Conservation (phyloP, 2,329 filamentous ascomycete genomes). For the Colletotrichum eleusines region DNA sequence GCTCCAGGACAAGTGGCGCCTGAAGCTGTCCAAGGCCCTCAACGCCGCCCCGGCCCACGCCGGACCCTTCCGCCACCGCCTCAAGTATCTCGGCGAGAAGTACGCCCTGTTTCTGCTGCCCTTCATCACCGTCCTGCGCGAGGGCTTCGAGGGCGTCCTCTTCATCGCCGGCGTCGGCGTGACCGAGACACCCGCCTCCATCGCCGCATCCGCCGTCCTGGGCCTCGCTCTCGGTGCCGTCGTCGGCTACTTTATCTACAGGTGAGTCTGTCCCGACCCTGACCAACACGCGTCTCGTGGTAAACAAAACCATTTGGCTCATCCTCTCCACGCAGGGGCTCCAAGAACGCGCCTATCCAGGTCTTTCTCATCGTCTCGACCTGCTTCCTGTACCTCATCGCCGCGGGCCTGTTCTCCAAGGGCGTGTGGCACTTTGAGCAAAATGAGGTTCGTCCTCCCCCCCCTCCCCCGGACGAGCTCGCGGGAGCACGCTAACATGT, state of each 20-base stretch:
- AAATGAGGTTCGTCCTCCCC: slow-evolving; percentile 52
- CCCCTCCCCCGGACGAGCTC: background rate
- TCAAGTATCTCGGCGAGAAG: slow-evolving; percentile 62
- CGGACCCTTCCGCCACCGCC: slow-evolving; percentile 32
- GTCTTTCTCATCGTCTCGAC: slow-evolving; percentile 83
- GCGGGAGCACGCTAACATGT: background rate
- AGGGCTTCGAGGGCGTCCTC: slow-evolving; percentile 83
- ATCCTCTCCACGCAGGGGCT: slow-evolving; percentile 56
- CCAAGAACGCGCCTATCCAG: slow-evolving; percentile 59
- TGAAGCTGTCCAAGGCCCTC: slow-evolving; percentile 71
- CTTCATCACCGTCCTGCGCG: slow-evolving; percentile 81
- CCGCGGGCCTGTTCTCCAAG: slow-evolving; percentile 82
- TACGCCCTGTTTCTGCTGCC: slow-evolving; percentile 84
- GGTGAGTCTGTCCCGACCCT: slow-evolving; percentile 60
- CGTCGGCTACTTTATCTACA: slow-evolving; percentile 79
- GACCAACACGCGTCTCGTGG: too few species aligned
- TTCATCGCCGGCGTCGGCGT: slow-evolving; percentile 83
- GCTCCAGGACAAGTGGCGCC: slow-evolving; percentile 74
- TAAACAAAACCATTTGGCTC: background rate
- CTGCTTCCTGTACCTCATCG: slow-evolving; percentile 83
- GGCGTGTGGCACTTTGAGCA: slow-evolving; percentile 79
- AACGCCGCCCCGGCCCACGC: slow-evolving; percentile 20
- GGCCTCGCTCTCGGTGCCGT: slow-evolving; percentile 72
- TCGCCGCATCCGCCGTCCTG: slow-evolving; percentile 76
- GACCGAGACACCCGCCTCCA: slow-evolving; percentile 73